Evolutionary conservation across 2,329 filamentous ascomycete species (phyloP).

Genomic region (Sporothrix variecibatus): DNA sequence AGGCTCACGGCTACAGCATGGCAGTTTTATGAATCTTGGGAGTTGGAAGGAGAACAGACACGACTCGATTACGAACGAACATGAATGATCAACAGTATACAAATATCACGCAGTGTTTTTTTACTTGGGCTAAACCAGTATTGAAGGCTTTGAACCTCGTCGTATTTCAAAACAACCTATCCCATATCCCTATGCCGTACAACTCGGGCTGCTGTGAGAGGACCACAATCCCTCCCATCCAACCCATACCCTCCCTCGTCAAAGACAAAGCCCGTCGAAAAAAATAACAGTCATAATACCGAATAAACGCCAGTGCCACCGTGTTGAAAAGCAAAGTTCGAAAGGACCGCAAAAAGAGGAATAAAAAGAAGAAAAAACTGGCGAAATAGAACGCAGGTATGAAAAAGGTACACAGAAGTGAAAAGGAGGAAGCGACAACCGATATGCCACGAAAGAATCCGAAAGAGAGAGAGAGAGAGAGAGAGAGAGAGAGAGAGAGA

Average conservation of each 20-base stretch:
- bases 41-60: background rate
- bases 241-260: background rate
- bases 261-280: conserved; percentile 9
- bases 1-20: background rate
- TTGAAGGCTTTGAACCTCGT: background rate
- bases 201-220: background rate
- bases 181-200: background rate
- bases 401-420: background rate
- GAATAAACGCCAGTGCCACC: conserved; percentile 14
- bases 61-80: background rate
- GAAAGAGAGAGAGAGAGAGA: background rate
- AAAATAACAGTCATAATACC: background rate
- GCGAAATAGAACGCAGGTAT: background rate
- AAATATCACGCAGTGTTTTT: background rate
- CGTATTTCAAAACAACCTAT: background rate
- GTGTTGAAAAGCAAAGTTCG: background rate
- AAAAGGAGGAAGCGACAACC: background rate
- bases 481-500: background rate
- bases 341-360: background rate
- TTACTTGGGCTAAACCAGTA: background rate
- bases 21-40: background rate
- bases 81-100: background rate
- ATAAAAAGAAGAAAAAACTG: background rate
- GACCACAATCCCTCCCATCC: background rate
- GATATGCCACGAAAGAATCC: background rate